Evolutionary conservation across 106 monocot species (phyloP).

Genomic region (Dendrobium catenatum): DNA sequence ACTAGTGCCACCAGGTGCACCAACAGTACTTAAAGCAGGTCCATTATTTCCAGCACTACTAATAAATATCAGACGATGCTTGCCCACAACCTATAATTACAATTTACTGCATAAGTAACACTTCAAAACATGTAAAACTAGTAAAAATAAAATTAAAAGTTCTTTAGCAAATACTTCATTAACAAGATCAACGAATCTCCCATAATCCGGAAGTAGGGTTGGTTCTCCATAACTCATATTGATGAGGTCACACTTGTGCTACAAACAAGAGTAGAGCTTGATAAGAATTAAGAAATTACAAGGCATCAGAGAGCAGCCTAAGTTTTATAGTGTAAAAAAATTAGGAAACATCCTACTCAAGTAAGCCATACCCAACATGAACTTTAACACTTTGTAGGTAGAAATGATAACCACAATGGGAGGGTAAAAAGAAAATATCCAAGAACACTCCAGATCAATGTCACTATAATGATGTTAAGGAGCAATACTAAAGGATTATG

Average conservation of each 20-base stretch:
- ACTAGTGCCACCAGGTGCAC: constrained; percentile 91
- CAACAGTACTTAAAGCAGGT: constrained; percentile 91
- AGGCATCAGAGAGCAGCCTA: not conserved
- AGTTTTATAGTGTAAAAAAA: not conserved
- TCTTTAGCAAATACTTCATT: constrained; percentile 54
- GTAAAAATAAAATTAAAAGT: not conserved
- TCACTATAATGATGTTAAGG: not conserved
- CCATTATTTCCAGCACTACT: constrained; percentile 98
- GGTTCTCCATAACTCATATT: constrained; percentile 99
- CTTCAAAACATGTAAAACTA: not conserved
- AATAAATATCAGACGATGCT: constrained; percentile 74
- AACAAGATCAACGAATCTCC: constrained; percentile 87
- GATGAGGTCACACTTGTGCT: constrained; percentile 98
- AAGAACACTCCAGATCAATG: not conserved
- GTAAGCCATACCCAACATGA: not conserved
- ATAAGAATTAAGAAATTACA: not conserved
- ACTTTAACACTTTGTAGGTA: not conserved
- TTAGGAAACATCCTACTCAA: not conserved
- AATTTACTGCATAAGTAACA: not conserved
- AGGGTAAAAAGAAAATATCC: not conserved
- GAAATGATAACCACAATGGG: not conserved
- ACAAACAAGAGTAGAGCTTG: constrained; percentile 17
- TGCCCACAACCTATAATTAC: constrained; percentile 69
- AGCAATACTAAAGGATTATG: not conserved
- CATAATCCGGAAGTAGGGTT: constrained; percentile 88